A percentile compares a stretch with the other conserved stretches of the same genome.
phyloP scores from a whole-genome alignment of 1,139 yeast genomes.

The Diutina ranongensis region DNA sequence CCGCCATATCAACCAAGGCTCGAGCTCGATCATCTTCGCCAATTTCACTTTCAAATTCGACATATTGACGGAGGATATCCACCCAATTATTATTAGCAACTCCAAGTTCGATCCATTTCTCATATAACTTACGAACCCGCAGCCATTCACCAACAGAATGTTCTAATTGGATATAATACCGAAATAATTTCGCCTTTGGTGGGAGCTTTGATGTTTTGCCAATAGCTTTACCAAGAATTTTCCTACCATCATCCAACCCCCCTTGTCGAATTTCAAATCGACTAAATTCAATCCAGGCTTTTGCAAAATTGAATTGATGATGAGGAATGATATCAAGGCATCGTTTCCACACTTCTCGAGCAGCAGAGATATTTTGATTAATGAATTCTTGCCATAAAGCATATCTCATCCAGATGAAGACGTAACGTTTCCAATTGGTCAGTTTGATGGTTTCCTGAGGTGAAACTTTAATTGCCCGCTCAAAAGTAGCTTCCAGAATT shows the following conservation, averaged over 20 bases:
- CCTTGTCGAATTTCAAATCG: slow-evolving; percentile 64
- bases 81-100: slow-evolving; percentile 17
- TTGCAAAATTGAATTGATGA: slow-evolving; percentile 50
- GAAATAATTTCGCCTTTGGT: slow-evolving; percentile 50
- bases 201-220: slow-evolving; percentile 36
- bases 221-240: slow-evolving; percentile 59
- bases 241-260: slow-evolving; percentile 43
- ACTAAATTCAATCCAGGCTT: slow-evolving; percentile 62
- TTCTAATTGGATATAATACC: slow-evolving; percentile 53
- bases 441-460: slow-evolving; percentile 23
- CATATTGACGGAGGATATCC: slow-evolving; percentile 33
- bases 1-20: slow-evolving; percentile 24
- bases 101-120: slow-evolving; percentile 49
- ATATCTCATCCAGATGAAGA: slow-evolving; percentile 59
- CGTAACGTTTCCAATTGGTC: slow-evolving; percentile 58
- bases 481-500: slow-evolving; percentile 27
- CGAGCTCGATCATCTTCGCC: slow-evolving; percentile 64
- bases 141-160: slow-evolving; percentile 57
- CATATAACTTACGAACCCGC: slow-evolving; percentile 63
- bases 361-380: slow-evolving; percentile 27
- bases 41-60: slow-evolving; percentile 53
- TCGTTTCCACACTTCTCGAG: slow-evolving; percentile 41
- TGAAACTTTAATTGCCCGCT: slow-evolving; percentile 27
- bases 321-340: slow-evolving; percentile 46
- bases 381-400: slow-evolving; percentile 53